Percentiles rank a stretch among this genome's conserved stretches.
phyloP scores from a whole-genome alignment of 2,329 filamentous ascomycete genomes.

The Didymella pomorum region DNA sequence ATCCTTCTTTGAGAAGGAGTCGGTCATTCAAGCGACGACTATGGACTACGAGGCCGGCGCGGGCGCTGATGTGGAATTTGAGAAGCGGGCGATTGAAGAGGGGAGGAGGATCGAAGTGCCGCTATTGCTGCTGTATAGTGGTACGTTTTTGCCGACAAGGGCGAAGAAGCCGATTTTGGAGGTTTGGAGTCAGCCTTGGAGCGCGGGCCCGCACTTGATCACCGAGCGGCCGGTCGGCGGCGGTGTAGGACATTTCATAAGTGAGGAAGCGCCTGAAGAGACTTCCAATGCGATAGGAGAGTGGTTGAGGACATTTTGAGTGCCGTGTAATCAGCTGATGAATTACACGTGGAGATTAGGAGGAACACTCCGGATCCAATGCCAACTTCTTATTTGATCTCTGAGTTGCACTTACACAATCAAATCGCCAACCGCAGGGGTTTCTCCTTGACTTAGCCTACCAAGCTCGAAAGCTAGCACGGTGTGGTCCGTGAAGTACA shows the following conservation, averaged over 20 bases:
- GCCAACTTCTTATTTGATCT: not conserved
- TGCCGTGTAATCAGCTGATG: not conserved
- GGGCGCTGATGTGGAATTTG: conserved; percentile 61
- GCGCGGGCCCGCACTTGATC: conserved; percentile 55
- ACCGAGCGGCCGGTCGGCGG: conserved; percentile 59
- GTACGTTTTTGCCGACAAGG: conserved; percentile 56
- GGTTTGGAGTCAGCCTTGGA: conserved; percentile 60
- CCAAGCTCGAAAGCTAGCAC: conserved; percentile 75
- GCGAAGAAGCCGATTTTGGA: conserved; percentile 56
- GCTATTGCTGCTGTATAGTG: conserved; percentile 61
- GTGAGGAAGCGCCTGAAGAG: conserved; percentile 61
- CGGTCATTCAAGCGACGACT: conserved; percentile 59
- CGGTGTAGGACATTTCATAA: conserved; percentile 65
- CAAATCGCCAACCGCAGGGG: conserved; percentile 33
- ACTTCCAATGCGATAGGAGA: conserved; percentile 53
- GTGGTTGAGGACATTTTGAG: conserved; percentile 16
- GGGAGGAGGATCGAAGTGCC: conserved; percentile 58
- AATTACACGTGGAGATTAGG: not conserved
- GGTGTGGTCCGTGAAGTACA: conserved; percentile 75
- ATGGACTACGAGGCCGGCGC: conserved; percentile 65
- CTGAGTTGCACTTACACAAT: conserved; percentile 28
- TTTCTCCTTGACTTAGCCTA: conserved; percentile 26
- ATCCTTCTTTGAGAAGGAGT: conserved; percentile 51
- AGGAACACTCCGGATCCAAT: not conserved
- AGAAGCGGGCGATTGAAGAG: conserved; percentile 54